These are phyloP conservation scores for Pyrenophora tritici-repentis DNA, from an alignment of 2,329 filamentous ascomycete genomes.

Conservation along the genomic window DNA sequence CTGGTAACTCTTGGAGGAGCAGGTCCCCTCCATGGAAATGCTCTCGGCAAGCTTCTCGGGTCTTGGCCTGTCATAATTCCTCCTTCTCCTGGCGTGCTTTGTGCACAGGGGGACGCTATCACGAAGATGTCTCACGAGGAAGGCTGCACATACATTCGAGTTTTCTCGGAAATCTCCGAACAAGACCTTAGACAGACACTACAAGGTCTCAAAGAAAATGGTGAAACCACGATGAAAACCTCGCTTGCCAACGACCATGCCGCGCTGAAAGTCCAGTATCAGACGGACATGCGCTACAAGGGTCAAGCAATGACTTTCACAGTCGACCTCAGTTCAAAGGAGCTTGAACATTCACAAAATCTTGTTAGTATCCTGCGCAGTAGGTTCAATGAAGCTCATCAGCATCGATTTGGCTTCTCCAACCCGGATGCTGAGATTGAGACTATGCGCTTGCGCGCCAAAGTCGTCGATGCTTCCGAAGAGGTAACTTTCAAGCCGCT, in stretches of 20 bases:
- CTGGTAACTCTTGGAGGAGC: slow-evolving; percentile 59
- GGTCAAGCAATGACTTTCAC: slow-evolving; percentile 51
- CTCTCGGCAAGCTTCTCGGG: slow-evolving; percentile 55
- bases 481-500: slow-evolving; percentile 48
- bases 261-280: slow-evolving; percentile 44
- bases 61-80: slow-evolving; percentile 61
- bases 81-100: slow-evolving; percentile 56
- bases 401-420: slow-evolving; percentile 55
- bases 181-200: slow-evolving; percentile 44
- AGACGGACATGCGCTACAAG: slow-evolving; percentile 56
- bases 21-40: slow-evolving; percentile 58
- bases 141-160: slow-evolving; percentile 53
- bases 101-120: slow-evolving; percentile 57
- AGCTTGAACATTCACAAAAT: slow-evolving; percentile 39
- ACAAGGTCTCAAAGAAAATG: slow-evolving; percentile 45
- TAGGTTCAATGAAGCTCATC: slow-evolving; percentile 51
- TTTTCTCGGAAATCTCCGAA: slow-evolving; percentile 45
- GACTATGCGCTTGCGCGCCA: slow-evolving; percentile 54
- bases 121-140: slow-evolving; percentile 57
- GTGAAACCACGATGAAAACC: slow-evolving; percentile 47
- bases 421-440: slow-evolving; percentile 54
- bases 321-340: slow-evolving; percentile 42
- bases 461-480: slow-evolving; percentile 51
- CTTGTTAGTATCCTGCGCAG: slow-evolving; percentile 43
- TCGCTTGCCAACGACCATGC: slow-evolving; percentile 42